Evolutionary conservation across 2,329 filamentous ascomycete genomes (phyloP), one percentile per base, ranked within the genome.

Genomic region (Epichloe gansuensis): DNA sequence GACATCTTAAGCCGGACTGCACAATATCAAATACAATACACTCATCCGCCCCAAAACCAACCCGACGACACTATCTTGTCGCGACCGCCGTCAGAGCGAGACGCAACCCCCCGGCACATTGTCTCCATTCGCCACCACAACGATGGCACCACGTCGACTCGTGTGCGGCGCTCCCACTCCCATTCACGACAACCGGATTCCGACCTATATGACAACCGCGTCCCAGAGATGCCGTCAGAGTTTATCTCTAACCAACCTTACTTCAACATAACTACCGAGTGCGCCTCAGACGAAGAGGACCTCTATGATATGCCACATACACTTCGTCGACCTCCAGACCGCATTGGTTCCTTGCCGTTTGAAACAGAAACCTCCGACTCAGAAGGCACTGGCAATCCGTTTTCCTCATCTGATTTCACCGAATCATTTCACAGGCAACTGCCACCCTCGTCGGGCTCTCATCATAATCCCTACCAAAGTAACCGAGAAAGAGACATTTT

Each of bases 1-100:
- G 84, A 93, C 54, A 71, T 93, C 1, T 69, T 93, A 43, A 78
- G 74, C 21, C 77, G 84, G 53, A 93, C 88, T 11, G 78, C 85
- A 6, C 77, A 82, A 54, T 91, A 91, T 64, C 80, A 87, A 58
- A 83, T 91, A 27, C 80, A 84, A 58, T 88, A 85, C 60, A 66
- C 71, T 23, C 58, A 59, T 9, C 54, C 53, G 12, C 40, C 54
- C n/a, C 17, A 27, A 12, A 57, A 54, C 21, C 56, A 40, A 21
- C 9, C 49, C 15, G 34, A 45, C 13, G 51, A 47, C 36, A 40
- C n/a, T 35, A 4, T 39, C 3, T 13, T 13, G 11, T 38, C 49
- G 12, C 41, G 56, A 52, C 1, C 57, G 61, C 5, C 56, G 64
- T 9, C 58, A 57, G 44, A 59, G 51, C 51, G 58, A 49, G 52